Evolutionary conservation across 2,329 filamentous ascomycete species (phyloP).

Genomic region (Lanzia echinophila): DNA sequence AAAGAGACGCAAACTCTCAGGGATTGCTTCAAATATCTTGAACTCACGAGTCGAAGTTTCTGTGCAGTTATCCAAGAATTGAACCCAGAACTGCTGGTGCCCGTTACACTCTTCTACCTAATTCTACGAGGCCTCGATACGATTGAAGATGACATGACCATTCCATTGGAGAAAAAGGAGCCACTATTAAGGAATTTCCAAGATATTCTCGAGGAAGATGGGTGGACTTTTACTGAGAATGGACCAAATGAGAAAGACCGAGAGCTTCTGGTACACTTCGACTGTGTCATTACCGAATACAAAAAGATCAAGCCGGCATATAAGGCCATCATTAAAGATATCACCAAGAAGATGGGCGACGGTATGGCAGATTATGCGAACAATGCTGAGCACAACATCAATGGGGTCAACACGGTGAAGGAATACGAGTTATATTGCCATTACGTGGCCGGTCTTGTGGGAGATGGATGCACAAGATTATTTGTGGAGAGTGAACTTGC

Average conservation of each 20-base stretch:
- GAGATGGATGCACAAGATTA: constrained; percentile 82
- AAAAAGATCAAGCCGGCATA: constrained; percentile 83
- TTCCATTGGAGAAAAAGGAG: constrained; percentile 74
- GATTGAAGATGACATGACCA: constrained; percentile 98
- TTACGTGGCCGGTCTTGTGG: constrained; percentile 97
- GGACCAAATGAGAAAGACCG: constrained; percentile 90
- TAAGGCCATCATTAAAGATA: constrained; percentile 81
- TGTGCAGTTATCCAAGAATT: constrained; percentile 90
- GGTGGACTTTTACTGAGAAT: constrained; percentile 85
- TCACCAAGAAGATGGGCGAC: constrained; percentile 91
- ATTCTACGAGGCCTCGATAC: constrained; percentile 89
- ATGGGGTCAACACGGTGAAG: constrained; percentile 73
- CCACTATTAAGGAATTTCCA: constrained; percentile 80
- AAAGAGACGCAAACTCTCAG: constrained; percentile 69
- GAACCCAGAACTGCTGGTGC: constrained; percentile 86
- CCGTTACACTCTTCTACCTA: constrained; percentile 88
- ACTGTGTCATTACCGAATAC: constrained; percentile 78
- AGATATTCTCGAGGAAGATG: constrained; percentile 69
- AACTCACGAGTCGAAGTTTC: constrained; percentile 89
- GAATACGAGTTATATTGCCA: constrained; percentile 98
- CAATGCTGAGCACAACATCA: constrained; percentile 72
- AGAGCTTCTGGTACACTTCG: constrained; percentile 86
- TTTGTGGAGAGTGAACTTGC: constrained; percentile 85
- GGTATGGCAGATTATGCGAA: constrained; percentile 95
- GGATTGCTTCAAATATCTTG: constrained; percentile 80